These are phyloP conservation scores for Climacium dendroides DNA, from an alignment of 225 moss, liverwort and hornwort genomes.

Conservation along the genomic window DNA sequence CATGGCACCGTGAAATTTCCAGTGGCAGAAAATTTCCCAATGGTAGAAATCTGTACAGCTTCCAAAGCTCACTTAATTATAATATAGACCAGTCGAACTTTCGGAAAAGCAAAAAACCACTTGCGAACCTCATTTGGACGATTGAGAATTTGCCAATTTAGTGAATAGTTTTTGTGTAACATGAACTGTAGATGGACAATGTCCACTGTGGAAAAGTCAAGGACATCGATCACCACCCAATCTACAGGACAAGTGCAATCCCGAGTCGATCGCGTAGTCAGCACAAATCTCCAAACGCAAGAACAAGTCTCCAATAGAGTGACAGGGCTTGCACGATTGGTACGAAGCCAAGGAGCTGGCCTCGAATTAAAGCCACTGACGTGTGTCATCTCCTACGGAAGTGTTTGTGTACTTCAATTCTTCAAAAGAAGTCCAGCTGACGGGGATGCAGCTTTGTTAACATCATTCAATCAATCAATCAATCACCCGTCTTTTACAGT, in stretches of 20 bases:
- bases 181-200: not conserved
- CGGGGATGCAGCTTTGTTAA: not conserved
- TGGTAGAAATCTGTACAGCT: not conserved
- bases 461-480: not conserved
- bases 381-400: not conserved
- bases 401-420: too few species aligned
- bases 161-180: not conserved
- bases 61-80: too few species aligned
- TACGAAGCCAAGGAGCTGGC: not conserved
- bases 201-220: not conserved
- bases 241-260: not conserved
- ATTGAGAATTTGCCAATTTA: too few species aligned
- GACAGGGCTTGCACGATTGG: not conserved
- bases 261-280: not conserved
- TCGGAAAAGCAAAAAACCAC: not conserved
- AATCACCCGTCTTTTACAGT: not conserved
- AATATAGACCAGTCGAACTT: too few species aligned
- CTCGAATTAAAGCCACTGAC: not conserved
- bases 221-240: not conserved
- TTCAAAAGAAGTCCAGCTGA: not conserved
- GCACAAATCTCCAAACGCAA: not conserved
- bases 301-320: not conserved
- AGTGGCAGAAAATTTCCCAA: not conserved
- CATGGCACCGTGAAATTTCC: not conserved
- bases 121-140: not conserved